phyloP scores from a whole-genome alignment of 352 stramenopile species.

The Aphanomyces cochlioides region DNA sequence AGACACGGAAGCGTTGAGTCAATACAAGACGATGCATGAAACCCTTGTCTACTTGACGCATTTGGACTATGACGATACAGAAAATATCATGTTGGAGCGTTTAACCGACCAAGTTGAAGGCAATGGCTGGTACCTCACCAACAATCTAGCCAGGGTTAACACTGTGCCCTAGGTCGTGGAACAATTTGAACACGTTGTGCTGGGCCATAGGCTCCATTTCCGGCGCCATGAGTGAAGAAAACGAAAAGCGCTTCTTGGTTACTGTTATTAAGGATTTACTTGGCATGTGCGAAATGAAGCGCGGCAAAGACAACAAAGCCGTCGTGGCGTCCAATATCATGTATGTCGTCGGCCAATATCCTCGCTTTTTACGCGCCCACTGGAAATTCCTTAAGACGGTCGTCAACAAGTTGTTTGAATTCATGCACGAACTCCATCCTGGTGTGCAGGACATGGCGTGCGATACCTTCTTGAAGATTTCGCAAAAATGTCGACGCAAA shows the following conservation, averaged over 20 bases:
- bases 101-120: conserved; percentile 90
- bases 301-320: conserved; percentile 99
- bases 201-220: conserved; percentile 99
- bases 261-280: conserved; percentile 99
- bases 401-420: conserved; percentile 99
- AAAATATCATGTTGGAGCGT: conserved; percentile 99
- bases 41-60: conserved; percentile 99
- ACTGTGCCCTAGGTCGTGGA: conserved; percentile 68
- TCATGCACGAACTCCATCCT: conserved; percentile 99
- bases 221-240: conserved; percentile 98
- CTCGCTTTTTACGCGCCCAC: conserved; percentile 97
- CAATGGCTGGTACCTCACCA: conserved; percentile 51
- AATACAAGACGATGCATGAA: conserved; percentile 99
- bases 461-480: conserved; percentile 99
- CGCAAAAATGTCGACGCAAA: conserved; percentile 95
- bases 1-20: conserved; percentile 98
- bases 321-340: conserved; percentile 99
- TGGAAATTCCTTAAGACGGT: conserved; percentile 99
- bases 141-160: not conserved
- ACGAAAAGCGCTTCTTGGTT: conserved; percentile 99
- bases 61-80: conserved; percentile 98
- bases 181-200: conserved; percentile 99
- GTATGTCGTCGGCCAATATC: conserved; percentile 99
- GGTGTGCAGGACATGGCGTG: conserved; percentile 99
- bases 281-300: conserved; percentile 97